These are phyloP conservation scores for Beta lomatogona DNA, from an alignment of 179 eudicot species.

Conservation along the genomic window DNA sequence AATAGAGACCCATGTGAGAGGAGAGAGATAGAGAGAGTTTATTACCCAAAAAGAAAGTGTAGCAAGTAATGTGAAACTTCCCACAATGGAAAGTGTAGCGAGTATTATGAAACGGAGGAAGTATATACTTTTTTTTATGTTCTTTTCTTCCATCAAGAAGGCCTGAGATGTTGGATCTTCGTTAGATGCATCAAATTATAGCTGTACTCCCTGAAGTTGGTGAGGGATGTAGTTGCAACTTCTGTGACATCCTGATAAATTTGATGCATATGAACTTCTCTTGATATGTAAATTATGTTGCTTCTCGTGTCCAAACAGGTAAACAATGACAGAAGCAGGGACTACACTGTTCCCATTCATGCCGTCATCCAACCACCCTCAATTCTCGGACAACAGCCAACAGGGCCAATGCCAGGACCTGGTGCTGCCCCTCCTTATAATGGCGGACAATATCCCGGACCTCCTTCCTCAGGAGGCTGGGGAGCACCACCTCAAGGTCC, in stretches of 20 bases:
- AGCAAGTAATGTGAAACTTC: too few species aligned
- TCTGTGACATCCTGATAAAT: background rate
- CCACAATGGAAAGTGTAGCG: too few species aligned
- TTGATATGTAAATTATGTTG: background rate
- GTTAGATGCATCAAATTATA: background rate
- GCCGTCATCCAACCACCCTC: slow-evolving; percentile 51
- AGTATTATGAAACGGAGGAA: too few species aligned
- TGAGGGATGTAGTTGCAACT: background rate
- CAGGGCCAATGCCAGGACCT: slow-evolving; percentile 45
- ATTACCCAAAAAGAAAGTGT: too few species aligned
- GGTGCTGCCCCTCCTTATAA: slow-evolving; percentile 43
- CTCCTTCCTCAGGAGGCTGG: slow-evolving; percentile 62
- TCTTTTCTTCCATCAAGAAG: background rate
- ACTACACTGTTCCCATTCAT: slow-evolving; percentile 65
- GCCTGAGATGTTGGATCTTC: background rate
- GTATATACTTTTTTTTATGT: background rate
- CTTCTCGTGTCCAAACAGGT: slow-evolving; percentile 43
- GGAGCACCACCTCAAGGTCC: slow-evolving; percentile 33
- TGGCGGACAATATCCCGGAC: slow-evolving; percentile 48
- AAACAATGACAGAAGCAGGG: slow-evolving; percentile 93
- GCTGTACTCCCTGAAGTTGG: background rate
- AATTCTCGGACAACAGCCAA: slow-evolving; percentile 59
- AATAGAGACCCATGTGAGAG: too few species aligned
- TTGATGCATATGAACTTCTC: background rate
- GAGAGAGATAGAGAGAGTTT: too few species aligned